Conservation (phyloP, 768 basidiomycete species). For the Rickenella mellea region DNA sequence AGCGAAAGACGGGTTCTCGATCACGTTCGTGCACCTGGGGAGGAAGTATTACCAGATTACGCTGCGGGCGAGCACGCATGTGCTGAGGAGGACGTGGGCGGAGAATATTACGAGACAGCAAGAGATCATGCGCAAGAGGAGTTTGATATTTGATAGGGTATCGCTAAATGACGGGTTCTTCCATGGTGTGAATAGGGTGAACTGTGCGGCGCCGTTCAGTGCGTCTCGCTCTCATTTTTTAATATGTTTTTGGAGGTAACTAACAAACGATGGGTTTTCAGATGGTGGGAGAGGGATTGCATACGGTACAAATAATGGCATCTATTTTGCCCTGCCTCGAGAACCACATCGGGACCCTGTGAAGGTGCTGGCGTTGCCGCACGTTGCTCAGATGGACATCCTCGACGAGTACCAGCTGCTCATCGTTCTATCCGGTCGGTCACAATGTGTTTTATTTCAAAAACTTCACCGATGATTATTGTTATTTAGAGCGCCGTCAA, state of each 20-base stretch:
- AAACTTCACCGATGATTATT: background rate
- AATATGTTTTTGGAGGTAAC: background rate
- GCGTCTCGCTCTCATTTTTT: conserved; percentile 25
- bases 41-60: conserved; percentile 87
- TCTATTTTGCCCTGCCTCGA: conserved; percentile 85
- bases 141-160: conserved; percentile 76
- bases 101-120: conserved; percentile 89
- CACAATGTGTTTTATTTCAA: background rate
- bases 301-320: conserved; percentile 94
- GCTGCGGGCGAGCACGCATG: conserved; percentile 80
- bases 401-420: conserved; percentile 92
- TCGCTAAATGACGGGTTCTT: conserved; percentile 87
- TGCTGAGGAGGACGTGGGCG: conserved; percentile 88
- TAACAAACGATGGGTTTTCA: conserved; percentile 22
- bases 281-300: conserved; percentile 78
- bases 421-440: conserved; percentile 92
- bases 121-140: conserved; percentile 71
- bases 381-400: conserved; percentile 92
- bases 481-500: conserved; percentile 62
- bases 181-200: conserved; percentile 74
- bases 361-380: conserved; percentile 80
- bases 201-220: conserved; percentile 86
- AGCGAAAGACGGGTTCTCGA: conserved; percentile 77
- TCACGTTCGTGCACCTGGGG: conserved; percentile 91
- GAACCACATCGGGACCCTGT: conserved; percentile 73